These are phyloP conservation scores for Fraxinus cuspidata DNA, from an alignment of 257 asterid species.

Conservation along the genomic window DNA sequence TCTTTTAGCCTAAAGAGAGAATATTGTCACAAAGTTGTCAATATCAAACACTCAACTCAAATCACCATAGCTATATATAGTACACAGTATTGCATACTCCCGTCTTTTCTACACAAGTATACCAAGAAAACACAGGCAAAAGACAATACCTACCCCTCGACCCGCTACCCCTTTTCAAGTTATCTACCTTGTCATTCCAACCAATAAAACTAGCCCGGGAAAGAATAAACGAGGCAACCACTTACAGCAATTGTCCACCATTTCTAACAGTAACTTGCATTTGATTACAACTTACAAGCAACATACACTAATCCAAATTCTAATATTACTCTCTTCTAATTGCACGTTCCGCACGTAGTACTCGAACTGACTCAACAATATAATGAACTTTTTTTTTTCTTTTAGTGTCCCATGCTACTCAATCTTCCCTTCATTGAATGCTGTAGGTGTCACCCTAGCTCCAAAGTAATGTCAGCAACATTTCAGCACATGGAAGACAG, in stretches of 20 bases:
- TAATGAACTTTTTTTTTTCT: background rate
- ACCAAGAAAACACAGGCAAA: background rate
- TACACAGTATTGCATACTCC: background rate
- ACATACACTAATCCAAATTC: background rate
- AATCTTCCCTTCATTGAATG: background rate
- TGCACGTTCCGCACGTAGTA: background rate
- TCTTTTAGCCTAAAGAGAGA: too few species aligned
- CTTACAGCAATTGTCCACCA: background rate
- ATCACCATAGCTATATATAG: too few species aligned
- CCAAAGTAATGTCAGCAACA: background rate
- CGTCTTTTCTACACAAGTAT: background rate
- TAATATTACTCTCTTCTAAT: background rate
- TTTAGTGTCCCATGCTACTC: background rate
- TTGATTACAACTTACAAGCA: slow-evolving; percentile 3
- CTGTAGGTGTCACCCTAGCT: background rate
- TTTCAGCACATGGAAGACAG: background rate
- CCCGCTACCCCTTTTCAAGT: background rate
- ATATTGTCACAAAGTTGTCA: background rate
- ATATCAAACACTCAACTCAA: background rate
- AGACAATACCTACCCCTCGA: background rate
- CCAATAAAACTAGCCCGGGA: background rate
- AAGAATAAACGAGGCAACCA: background rate
- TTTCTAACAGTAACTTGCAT: background rate
- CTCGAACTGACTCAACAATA: background rate
- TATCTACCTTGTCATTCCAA: background rate